Evolutionary conservation across 78 protist species (phyloP), one percentile per base, ranked within the genome.

Genomic region (Cavenderia fasciculata): DNA sequence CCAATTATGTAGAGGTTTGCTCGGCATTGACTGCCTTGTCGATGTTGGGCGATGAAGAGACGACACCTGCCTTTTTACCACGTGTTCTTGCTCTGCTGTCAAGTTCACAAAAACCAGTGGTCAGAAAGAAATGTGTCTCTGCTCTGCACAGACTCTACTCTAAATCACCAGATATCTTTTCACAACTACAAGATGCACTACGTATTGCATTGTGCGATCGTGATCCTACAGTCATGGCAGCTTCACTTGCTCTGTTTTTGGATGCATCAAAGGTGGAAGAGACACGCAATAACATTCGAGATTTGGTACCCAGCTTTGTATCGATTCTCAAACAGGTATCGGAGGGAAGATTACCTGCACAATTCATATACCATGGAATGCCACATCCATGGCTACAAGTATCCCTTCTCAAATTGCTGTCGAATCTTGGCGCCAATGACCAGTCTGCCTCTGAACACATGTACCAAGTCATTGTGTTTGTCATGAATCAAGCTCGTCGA

Each of bases 371-470:
- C 56, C 98, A 96, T 66, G 94, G 97, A 47, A 89, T 97, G 16
- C 98, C 98, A 2, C 99, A 99, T 10, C 99, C 99, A 5, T 98
- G 98, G 98, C 36, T 96, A 18, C 99, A 98, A 86, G 87, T 98
- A 43, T 68, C 86, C 59, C 90, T 98, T 4, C 93, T 98, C 43
- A 77, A 94, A 69, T 0, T 98, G 5, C 54, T 98, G 5, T 92
- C 95, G 25, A 23, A 70, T 27, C 95, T 98, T 5, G 98, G 98
- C 33, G 4, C 10, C 62, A 56, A 56, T 25, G 10, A 56, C 10
- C 33, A 49, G 23, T 47, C 56, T 0, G 0, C 72, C 2, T 86
- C 92, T 4, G 93, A 91, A 21, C 52, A 56, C 5, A 90, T 90
- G 94, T 95, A 92, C 78, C 88, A 56, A 46, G 94, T 92, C 27